Evolutionary conservation across 441 rosid genomes (phyloP), one percentile per base, ranked within the genome.

Genomic region (Cnidoscolus chayamansa): DNA sequence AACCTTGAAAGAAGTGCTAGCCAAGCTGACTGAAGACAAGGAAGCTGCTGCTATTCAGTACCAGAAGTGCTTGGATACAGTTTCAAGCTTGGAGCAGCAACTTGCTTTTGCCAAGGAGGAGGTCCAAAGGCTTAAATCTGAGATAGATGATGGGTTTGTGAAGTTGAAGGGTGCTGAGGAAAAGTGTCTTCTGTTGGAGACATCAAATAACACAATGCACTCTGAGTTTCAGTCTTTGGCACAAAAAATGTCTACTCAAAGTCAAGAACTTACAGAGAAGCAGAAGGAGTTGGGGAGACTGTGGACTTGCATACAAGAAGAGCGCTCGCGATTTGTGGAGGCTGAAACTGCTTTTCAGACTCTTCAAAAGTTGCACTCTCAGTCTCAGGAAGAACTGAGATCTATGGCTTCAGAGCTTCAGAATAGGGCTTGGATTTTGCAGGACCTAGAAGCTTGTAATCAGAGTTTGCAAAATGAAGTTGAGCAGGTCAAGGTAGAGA

Each of bases 301-400:
- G 53, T 90, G 98, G 99, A 78, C 90, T 55, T 78, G 88, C 75
- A 78, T 94, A 78, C 97, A 92, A 81, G 96, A 90, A 82, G 99
- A 94, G 79, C 90, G 86, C 71, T 79, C 86, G 76, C 87, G 92
- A 35, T 92, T 92, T 20, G 17, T 87, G 80, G 98, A 94, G 84
- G 97, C 97, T 68, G 99, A 94, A 77, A 94, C 99, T 5, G 97
- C 99, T 64, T 92, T 94, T 80, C 99, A 94, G 78, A 90, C 97
- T 57, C 78, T 94, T 82, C 99, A 89, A 78, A 90, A 92, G 74
- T 79, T 94, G 81, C 97, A 92, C 76, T 87, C 97, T 79, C 94
- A 89, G 70, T 92, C 99, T 78, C 98, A 89, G 84, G 97, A 89
- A 78, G 99, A 94, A 78, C 84, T 94, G 70, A 92, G 81, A 81